Percentiles rank a stretch among this genome's conserved stretches.
phyloP scores from a whole-genome alignment of 2,329 filamentous ascomycete genomes.

The Amesomyces nigricolor region DNA sequence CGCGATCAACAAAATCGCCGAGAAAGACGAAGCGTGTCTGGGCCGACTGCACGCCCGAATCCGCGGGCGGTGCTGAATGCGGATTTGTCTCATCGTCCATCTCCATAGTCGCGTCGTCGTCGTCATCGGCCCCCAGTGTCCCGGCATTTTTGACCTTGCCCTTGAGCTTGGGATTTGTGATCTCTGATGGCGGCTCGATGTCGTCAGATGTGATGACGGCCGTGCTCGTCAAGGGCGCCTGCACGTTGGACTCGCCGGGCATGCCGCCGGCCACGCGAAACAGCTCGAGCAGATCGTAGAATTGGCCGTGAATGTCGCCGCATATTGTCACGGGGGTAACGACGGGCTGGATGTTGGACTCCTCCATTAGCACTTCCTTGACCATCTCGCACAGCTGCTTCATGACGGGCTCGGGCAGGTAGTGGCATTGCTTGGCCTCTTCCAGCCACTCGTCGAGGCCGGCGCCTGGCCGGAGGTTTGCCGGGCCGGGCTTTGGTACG shows the following conservation, averaged over 20 bases:
- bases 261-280: slow-evolving; percentile 96
- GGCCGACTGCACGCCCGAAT: slow-evolving; percentile 41
- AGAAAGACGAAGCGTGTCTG: slow-evolving; percentile 55
- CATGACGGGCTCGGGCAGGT: slow-evolving; percentile 93
- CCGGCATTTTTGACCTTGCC: slow-evolving; percentile 72
- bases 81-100: slow-evolving; percentile 38
- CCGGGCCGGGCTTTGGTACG: slow-evolving; percentile 85
- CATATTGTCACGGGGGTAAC: slow-evolving; percentile 94
- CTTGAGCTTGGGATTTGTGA: slow-evolving; percentile 79
- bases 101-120: slow-evolving; percentile 32
- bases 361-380: slow-evolving; percentile 98
- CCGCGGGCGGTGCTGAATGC: slow-evolving; percentile 36
- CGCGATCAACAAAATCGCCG: slow-evolving; percentile 95
- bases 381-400: slow-evolving; percentile 98
- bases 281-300: slow-evolving; percentile 94
- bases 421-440: slow-evolving; percentile 94
- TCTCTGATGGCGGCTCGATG: slow-evolving; percentile 83
- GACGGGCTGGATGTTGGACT: slow-evolving; percentile 99
- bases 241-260: slow-evolving; percentile 72
- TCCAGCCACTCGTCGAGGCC: slow-evolving; percentile 95
- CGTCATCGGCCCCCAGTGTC: slow-evolving; percentile 42
- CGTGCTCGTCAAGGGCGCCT: slow-evolving; percentile 62
- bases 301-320: slow-evolving; percentile 97
- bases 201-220: slow-evolving; percentile 83
- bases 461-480: slow-evolving; percentile 74